Evolutionary conservation across 2,329 filamentous ascomycete species (phyloP).

Genomic region (Chrysoporthe cubensis): DNA sequence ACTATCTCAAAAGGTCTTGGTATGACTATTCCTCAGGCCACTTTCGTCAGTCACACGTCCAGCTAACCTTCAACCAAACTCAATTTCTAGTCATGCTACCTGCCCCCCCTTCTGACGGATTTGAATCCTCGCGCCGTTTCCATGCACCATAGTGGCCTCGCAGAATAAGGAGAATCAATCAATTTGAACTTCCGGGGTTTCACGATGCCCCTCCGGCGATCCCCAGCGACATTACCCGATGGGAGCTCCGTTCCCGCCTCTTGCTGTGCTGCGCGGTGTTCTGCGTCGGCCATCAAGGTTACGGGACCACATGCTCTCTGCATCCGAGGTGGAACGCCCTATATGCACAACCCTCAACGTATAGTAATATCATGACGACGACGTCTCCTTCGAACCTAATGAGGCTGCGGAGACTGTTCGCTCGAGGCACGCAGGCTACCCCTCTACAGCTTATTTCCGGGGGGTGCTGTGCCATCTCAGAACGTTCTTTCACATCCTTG

Average conservation of each 20-base stretch:
- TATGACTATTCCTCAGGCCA: conserved; percentile 7
- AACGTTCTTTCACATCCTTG: conserved; percentile 1
- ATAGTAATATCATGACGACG: conserved; percentile 3
- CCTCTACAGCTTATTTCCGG: conserved; percentile 3
- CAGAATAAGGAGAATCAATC: background rate
- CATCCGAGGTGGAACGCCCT: background rate
- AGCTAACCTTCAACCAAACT: conserved; percentile 1
- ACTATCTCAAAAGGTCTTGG: background rate
- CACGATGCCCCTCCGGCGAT: background rate
- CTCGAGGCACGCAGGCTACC: background rate
- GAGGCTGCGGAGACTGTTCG: background rate
- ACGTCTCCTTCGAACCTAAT: background rate
- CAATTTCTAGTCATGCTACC: conserved; percentile 14
- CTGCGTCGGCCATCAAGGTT: background rate
- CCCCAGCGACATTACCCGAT: background rate
- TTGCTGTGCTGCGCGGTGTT: background rate
- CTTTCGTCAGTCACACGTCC: conserved; percentile 1
- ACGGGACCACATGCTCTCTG: background rate
- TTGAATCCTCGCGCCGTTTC: background rate
- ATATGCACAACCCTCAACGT: conserved; percentile 1
- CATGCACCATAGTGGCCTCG: background rate
- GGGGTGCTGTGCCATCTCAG: background rate
- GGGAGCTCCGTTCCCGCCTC: background rate
- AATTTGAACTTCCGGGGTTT: conserved; percentile 3
- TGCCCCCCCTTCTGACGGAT: background rate